These are phyloP conservation scores for Fennellomyces sp. DNA, from an alignment of 371 early-diverging fungal genomes.

Conservation along the genomic window DNA sequence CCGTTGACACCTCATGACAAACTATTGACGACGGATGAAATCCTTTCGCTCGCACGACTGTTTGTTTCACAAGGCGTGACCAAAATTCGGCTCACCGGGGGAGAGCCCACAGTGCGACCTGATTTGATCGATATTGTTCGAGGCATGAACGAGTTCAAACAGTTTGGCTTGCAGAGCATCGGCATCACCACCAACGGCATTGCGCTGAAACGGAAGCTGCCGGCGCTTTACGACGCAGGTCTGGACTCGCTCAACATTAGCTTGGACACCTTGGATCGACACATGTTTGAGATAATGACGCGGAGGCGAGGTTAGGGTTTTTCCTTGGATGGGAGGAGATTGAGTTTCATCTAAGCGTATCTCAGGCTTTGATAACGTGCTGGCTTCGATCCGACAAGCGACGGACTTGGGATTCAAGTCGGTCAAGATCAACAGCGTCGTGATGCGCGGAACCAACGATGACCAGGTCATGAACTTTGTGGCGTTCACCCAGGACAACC, in stretches of 20 bases:
- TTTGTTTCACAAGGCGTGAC: conserved; percentile 90
- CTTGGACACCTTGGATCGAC: conserved; percentile 86
- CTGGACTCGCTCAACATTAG: conserved; percentile 89
- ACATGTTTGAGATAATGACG: conserved; percentile 89
- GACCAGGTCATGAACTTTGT: conserved; percentile 83
- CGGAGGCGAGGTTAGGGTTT: conserved; percentile 66
- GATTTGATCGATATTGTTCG: conserved; percentile 84
- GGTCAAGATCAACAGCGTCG: conserved; percentile 91
- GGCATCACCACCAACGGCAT: conserved; percentile 96
- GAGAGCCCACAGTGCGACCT: conserved; percentile 94
- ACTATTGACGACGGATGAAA: conserved; percentile 81
- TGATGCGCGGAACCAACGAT: conserved; percentile 87
- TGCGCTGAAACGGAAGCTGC: conserved; percentile 83
- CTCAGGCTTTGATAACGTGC: conserved; percentile 74
- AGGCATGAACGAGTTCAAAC: conserved; percentile 71
- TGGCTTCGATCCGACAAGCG: conserved; percentile 76
- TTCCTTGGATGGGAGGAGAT: background rate
- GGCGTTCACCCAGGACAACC: conserved; percentile 74
- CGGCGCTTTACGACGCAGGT: conserved; percentile 69
- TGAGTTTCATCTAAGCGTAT: background rate
- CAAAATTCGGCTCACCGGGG: conserved; percentile 94
- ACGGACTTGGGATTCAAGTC: conserved; percentile 62
- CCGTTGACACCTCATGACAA: conserved; percentile 70
- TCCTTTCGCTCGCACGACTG: conserved; percentile 74
- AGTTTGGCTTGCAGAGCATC: conserved; percentile 75